phyloP scores from a whole-genome alignment of 2,329 filamentous ascomycete genomes.

The Penicillium sp. region DNA sequence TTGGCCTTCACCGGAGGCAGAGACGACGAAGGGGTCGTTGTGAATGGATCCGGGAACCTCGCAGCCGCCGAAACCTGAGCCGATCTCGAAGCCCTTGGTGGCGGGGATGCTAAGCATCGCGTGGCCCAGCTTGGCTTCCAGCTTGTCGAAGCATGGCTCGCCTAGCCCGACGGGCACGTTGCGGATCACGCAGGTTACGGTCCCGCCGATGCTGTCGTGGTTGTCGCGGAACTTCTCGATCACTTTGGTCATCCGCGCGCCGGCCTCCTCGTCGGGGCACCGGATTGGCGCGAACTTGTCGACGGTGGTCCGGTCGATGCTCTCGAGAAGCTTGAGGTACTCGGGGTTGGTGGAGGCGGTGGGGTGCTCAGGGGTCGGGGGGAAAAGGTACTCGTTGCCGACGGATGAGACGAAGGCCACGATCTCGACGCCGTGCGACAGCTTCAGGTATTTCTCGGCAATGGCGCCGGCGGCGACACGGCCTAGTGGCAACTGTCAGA shows the following conservation, averaged over 20 bases:
- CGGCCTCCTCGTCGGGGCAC: constrained; percentile 66
- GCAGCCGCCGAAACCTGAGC: constrained; percentile 83
- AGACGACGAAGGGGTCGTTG: constrained; percentile 79
- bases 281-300: constrained; percentile 82
- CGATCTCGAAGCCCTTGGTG: constrained; percentile 92
- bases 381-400: constrained; percentile 72
- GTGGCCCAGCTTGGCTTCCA: constrained; percentile 85
- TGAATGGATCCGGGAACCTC: constrained; percentile 83
- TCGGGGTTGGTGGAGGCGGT: constrained; percentile 68
- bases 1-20: constrained; percentile 41
- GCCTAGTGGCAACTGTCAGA: constrained; percentile 38
- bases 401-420: constrained; percentile 85
- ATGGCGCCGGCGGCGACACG: constrained; percentile 88
- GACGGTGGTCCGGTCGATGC: constrained; percentile 68
- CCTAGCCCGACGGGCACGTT: constrained; percentile 81
- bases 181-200: constrained; percentile 87
- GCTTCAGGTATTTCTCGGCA: constrained; percentile 82
- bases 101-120: constrained; percentile 95
- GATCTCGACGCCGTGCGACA: constrained; percentile 82
- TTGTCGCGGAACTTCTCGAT: constrained; percentile 74
- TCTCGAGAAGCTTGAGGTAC: constrained; percentile 69
- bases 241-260: constrained; percentile 68
- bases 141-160: constrained; percentile 92
- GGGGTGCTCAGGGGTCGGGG: constrained; percentile 63
- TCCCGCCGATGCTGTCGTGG: constrained; percentile 87